These are phyloP conservation scores for Ascochyta pisi DNA, from an alignment of 2,329 filamentous ascomycete species.

Conservation along the genomic window DNA sequence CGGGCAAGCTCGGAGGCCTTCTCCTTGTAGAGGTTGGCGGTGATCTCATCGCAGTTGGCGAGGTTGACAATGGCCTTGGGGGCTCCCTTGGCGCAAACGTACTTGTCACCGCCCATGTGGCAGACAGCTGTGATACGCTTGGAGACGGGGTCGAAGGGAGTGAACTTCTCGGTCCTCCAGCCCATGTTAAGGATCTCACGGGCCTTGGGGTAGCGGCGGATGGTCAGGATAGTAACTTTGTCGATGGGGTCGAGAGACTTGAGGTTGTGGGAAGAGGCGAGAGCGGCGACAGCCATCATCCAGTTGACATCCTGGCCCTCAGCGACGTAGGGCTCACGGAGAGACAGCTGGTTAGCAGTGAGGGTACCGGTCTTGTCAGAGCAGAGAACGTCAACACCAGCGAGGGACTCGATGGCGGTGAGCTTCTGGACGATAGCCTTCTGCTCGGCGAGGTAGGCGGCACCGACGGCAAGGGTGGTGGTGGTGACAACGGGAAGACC, in stretches of 20 bases:
- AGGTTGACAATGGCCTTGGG: conserved; percentile 77
- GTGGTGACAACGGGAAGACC: conserved; percentile 80
- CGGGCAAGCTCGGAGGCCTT: conserved; percentile 78
- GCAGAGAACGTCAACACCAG: conserved; percentile 76
- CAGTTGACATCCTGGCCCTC: conserved; percentile 81
- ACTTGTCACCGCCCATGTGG: conserved; percentile 72
- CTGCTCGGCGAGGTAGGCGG: conserved; percentile 77
- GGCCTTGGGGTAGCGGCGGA: conserved; percentile 78
- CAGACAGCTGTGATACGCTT: conserved; percentile 78
- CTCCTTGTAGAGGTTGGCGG: conserved; percentile 70
- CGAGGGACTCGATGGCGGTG: conserved; percentile 74
- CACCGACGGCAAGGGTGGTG: conserved; percentile 77
- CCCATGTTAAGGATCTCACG: conserved; percentile 76
- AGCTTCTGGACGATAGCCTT: conserved; percentile 83
- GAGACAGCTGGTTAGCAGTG: conserved; percentile 76
- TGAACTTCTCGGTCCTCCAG: conserved; percentile 80
- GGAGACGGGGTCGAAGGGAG: conserved; percentile 78
- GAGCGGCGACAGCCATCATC: conserved; percentile 82
- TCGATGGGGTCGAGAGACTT: conserved; percentile 81
- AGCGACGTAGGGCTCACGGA: conserved; percentile 77
- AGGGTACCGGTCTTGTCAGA: conserved; percentile 84
- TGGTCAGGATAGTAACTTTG: conserved; percentile 78
- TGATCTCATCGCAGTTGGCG: conserved; percentile 70
- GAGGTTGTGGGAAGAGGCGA: conserved; percentile 80
- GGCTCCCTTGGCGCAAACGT: conserved; percentile 78